phyloP scores from a whole-genome alignment of 2,329 filamentous ascomycete genomes.

The Claviceps humidiphila region DNA sequence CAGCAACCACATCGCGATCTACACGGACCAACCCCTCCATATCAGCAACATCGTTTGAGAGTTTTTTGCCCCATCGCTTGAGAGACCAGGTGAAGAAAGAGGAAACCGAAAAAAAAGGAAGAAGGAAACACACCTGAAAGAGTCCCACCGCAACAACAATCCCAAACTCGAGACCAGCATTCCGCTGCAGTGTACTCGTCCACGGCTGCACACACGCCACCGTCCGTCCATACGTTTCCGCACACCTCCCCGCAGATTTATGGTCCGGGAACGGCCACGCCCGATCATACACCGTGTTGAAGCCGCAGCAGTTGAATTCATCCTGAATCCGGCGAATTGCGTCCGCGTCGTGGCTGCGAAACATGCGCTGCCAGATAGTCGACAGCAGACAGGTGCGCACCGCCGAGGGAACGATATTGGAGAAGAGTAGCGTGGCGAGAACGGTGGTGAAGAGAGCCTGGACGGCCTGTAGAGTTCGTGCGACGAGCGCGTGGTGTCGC shows the following conservation, averaged over 20 bases:
- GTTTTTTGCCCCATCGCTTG: background rate
- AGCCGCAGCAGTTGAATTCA: conserved; percentile 48
- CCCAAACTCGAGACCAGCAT: conserved; percentile 31
- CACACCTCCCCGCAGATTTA: conserved; percentile 22
- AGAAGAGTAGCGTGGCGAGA: conserved; percentile 10
- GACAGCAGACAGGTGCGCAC: conserved; percentile 9
- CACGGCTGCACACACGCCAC: conserved; percentile 36
- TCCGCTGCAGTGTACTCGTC: conserved; percentile 17
- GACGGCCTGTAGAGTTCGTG: conserved; percentile 2
- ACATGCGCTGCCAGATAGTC: conserved; percentile 11
- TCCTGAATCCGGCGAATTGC: conserved; percentile 47
- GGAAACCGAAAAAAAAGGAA: too few species aligned
- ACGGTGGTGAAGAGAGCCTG: conserved; percentile 7
- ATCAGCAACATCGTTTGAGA: background rate
- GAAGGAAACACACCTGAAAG: conserved; percentile 26
- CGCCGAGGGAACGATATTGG: conserved; percentile 6
- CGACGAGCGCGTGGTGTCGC: background rate
- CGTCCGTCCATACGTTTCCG: conserved; percentile 27
- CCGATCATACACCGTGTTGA: conserved; percentile 39
- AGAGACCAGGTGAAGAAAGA: background rate
- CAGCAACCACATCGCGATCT: conserved; percentile 2
- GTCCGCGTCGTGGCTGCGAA: conserved; percentile 27
- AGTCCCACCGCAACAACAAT: conserved; percentile 36
- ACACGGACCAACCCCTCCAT: background rate
- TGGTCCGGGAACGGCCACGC: conserved; percentile 41